A percentile compares a stretch with the other conserved stretches of the same genome.
Conservation (phyloP, 192 early-diverging fungal species). For the Spinellus fusiger region DNA sequence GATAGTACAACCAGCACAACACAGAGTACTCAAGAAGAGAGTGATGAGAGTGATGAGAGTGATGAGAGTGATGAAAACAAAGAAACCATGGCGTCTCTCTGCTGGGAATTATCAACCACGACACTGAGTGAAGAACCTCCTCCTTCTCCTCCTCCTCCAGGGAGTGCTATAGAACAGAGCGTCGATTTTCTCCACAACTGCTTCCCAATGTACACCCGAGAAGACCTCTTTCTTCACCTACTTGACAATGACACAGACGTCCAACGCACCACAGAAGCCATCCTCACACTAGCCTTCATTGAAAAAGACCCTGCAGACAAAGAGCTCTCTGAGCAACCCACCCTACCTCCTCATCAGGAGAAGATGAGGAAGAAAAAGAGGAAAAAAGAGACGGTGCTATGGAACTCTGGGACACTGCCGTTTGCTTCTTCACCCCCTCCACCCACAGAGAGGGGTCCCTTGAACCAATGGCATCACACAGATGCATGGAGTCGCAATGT, state of each 20-base stretch:
- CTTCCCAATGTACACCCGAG: slow-evolving; percentile 8
- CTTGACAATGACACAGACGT: not conserved
- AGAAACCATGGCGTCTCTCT: not conserved
- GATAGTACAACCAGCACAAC: no score
- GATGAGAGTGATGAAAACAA: not conserved
- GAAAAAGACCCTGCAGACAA: not conserved
- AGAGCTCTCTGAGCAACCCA: not conserved
- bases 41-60: no score
- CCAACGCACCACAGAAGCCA: slow-evolving; percentile 9
- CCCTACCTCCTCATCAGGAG: not conserved
- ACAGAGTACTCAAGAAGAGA: no score
- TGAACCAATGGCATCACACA: not conserved
- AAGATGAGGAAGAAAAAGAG: slow-evolving; percentile 7
- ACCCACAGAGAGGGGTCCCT: not conserved
- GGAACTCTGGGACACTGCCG: slow-evolving; percentile 10
- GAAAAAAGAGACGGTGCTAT: slow-evolving; percentile 4
- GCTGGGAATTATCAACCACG: not conserved
- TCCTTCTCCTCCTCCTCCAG: no score
- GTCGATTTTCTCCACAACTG: slow-evolving; percentile 18
- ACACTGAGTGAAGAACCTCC: not conserved
- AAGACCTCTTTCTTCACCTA: slow-evolving; percentile 1
- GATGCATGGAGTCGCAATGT: no score
- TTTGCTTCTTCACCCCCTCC: not conserved
- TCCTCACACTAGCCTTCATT: slow-evolving; percentile 7
- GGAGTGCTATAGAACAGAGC: not conserved